These are phyloP conservation scores for Hippophae rhamnoides DNA, from an alignment of 306 rosid species.

Conservation along the genomic window DNA sequence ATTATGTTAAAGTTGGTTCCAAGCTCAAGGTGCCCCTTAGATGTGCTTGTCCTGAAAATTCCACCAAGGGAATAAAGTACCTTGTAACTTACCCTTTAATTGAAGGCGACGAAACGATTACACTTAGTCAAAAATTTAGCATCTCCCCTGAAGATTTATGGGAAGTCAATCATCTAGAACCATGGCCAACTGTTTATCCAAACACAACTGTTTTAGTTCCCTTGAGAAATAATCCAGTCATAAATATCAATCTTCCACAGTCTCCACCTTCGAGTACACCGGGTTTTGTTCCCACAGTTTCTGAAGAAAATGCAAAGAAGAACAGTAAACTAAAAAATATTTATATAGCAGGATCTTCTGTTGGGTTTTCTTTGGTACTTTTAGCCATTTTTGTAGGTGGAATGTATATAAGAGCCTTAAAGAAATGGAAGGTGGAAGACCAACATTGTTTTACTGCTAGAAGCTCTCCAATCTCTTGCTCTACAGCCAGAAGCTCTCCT, in stretches of 20 bases:
- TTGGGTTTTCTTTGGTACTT: constrained; percentile 31
- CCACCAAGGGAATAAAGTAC: constrained; percentile 25
- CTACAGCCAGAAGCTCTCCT: constrained; percentile 26
- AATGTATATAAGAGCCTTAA: constrained; percentile 28
- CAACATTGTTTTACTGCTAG: constrained; percentile 23
- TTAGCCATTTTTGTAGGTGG: constrained; percentile 32
- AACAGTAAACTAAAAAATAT: constrained; percentile 16
- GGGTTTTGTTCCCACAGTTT: constrained; percentile 38
- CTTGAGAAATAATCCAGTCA: constrained; percentile 13
- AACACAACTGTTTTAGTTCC: constrained; percentile 44
- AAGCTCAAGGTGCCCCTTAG: constrained; percentile 38
- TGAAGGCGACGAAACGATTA: constrained; percentile 15
- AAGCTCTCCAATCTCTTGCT: constrained; percentile 24
- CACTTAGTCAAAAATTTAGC: constrained; percentile 27
- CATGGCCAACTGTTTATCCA: constrained; percentile 24
- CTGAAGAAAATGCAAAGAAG: constrained; percentile 9
- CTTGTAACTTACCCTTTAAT: constrained; percentile 56
- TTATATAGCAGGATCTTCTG: constrained; percentile 33
- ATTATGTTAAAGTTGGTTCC: constrained; percentile 16
- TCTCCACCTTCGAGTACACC: constrained; percentile 44
- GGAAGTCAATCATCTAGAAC: constrained; percentile 22
- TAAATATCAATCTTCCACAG: constrained; percentile 22
- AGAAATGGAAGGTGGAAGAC: constrained; percentile 26
- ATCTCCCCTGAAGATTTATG: constrained; percentile 31
- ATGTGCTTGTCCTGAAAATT: constrained; percentile 49